A percentile compares a stretch with the other conserved stretches of the same genome.
Conservation (phyloP, 73 alveolate genomes). For the Uronychia binucleata region DNA sequence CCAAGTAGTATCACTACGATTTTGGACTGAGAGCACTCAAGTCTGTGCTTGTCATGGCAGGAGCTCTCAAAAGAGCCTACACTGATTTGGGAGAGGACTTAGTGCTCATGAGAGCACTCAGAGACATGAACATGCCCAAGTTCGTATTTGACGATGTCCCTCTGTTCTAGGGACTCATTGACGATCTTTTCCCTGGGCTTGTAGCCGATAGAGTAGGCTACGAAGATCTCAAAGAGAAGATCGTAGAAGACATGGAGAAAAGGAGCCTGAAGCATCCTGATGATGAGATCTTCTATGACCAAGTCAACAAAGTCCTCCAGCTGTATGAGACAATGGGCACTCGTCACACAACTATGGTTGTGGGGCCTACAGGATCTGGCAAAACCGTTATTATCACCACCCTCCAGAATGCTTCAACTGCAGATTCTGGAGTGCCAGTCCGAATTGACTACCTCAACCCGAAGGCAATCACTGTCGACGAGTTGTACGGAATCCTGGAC, state of each 20-base stretch:
- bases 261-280: constrained; percentile 59
- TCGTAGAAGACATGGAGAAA: constrained; percentile 80
- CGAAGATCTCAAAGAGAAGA: constrained; percentile 88
- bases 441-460: constrained; percentile 79
- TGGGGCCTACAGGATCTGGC: constrained; percentile 99
- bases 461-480: constrained; percentile 85
- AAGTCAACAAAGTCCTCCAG: constrained; percentile 96
- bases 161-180: constrained; percentile 92
- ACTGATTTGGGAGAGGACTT: constrained; percentile 96
- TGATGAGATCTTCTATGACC: constrained; percentile 79
- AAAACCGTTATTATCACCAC: constrained; percentile 93
- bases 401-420: constrained; percentile 73
- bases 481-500: constrained; percentile 80
- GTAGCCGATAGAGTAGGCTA: constrained; percentile 90
- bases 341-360: constrained; percentile 98
- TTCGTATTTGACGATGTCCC: constrained; percentile 98
- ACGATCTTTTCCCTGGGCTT: constrained; percentile 99
- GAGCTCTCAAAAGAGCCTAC: constrained; percentile 95
- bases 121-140: constrained; percentile 99
- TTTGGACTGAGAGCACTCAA: constrained; percentile 99
- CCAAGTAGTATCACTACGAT: constrained; percentile 94
- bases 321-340: constrained; percentile 99
- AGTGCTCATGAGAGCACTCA: constrained; percentile 99
- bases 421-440: constrained; percentile 62
- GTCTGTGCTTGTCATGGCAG: constrained; percentile 98